phyloP scores from a whole-genome alignment of 208 protist genomes.

The Angomonas ambiguus region DNA sequence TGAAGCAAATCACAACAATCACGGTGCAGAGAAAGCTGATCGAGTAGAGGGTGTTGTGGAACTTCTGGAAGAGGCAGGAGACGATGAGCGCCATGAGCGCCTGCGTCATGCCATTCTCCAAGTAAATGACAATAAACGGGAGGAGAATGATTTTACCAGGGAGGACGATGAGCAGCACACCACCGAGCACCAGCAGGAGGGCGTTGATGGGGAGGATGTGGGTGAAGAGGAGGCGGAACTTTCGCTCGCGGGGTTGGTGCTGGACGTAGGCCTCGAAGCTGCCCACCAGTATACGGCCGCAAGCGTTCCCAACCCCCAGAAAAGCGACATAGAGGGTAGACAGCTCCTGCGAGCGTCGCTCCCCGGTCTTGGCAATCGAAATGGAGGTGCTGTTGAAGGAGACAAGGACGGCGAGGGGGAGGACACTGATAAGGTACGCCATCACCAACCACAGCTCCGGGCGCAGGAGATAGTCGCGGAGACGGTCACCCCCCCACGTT shows the following conservation, averaged over 20 bases:
- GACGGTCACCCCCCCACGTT: conserved; percentile 21
- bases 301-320: conserved; percentile 39
- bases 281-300: conserved; percentile 46
- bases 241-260: conserved; percentile 23
- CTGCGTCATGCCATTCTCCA: conserved; percentile 41
- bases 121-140: conserved; percentile 46
- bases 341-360: conserved; percentile 19
- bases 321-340: conserved; percentile 50
- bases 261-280: conserved; percentile 51
- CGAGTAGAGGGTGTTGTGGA: conserved; percentile 50
- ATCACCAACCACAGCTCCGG: conserved; percentile 47
- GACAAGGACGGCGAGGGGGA: conserved; percentile 32
- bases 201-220: conserved; percentile 24
- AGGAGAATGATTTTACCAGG: conserved; percentile 37
- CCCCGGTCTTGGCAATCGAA: conserved; percentile 38
- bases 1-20: conserved; percentile 46
- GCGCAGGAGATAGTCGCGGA: conserved; percentile 31
- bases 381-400: conserved; percentile 53
- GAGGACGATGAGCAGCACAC: conserved; percentile 37
- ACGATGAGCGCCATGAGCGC: conserved; percentile 43
- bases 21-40: conserved; percentile 33
- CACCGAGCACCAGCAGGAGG: conserved; percentile 25
- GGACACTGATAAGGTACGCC: conserved; percentile 34
- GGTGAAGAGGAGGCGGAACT: conserved; percentile 32
- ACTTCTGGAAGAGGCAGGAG: conserved; percentile 37